Percentiles rank a stretch among this genome's conserved stretches.
Conservation (phyloP, 1,139 yeast genomes). For the Pichia terricola region DNA sequence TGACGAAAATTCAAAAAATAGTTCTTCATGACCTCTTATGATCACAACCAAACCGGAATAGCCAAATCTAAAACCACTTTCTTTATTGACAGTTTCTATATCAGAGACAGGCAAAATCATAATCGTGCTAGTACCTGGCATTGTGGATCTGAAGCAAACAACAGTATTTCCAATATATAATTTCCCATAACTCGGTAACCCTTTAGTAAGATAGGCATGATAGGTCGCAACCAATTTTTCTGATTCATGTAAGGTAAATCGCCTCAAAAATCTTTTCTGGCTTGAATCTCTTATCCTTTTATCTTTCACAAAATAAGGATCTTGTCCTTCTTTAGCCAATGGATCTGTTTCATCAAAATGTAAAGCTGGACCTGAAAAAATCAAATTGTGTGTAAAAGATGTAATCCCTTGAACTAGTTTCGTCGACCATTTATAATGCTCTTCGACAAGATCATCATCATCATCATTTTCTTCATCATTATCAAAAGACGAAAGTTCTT, state of each 20-base stretch:
- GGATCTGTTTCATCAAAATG: conserved; percentile 43
- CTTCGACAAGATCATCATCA: not conserved
- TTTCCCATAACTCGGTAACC: conserved; percentile 76
- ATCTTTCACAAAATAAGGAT: conserved; percentile 37
- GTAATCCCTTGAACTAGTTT: conserved; percentile 22
- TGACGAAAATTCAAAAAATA: conserved; percentile 65
- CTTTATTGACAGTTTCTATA: conserved; percentile 57
- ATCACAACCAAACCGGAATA: conserved; percentile 63
- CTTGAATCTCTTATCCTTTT: conserved; percentile 36
- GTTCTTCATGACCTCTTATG: conserved; percentile 66
- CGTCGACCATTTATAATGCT: conserved; percentile 17
- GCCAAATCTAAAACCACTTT: conserved; percentile 52
- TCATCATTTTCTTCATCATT: not conserved
- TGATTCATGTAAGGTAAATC: conserved; percentile 52
- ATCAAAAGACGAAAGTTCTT: not conserved
- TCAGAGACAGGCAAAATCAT: conserved; percentile 79
- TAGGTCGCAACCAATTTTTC: conserved; percentile 58
- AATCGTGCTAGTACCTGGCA: conserved; percentile 70
- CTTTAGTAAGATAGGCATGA: conserved; percentile 58
- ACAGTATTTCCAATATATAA: conserved; percentile 58
- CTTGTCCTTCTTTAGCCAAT: conserved; percentile 30
- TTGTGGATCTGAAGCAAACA: conserved; percentile 67
- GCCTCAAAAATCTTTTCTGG: conserved; percentile 45
- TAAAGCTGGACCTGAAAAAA: conserved; percentile 29
- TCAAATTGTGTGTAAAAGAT: conserved; percentile 19